A percentile compares a stretch with the other conserved stretches of the same genome.
These are phyloP conservation scores for Yamagishiella unicocca DNA, from an alignment of 139 green algal species.

Conservation along the genomic window DNA sequence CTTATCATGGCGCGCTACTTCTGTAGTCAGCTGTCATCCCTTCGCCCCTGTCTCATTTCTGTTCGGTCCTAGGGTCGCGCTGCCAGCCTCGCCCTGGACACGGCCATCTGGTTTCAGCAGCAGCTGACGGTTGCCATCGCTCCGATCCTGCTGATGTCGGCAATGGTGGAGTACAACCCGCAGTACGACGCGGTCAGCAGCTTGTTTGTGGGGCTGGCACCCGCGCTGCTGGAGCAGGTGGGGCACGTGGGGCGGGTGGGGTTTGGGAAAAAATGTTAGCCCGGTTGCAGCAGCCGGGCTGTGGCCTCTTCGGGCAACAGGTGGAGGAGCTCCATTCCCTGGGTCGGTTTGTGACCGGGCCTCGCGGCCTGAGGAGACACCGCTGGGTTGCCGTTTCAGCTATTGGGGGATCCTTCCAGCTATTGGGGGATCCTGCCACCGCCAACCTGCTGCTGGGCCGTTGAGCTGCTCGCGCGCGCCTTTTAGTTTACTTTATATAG, in stretches of 20 bases:
- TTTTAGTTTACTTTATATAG: too few relatives aligned
- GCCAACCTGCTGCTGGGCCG: neutral
- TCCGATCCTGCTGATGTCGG: constrained; percentile 1
- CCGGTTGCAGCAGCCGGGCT: too few relatives aligned
- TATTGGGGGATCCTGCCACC: neutral
- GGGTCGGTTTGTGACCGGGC: neutral
- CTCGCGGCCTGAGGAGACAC: neutral
- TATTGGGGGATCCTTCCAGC: neutral
- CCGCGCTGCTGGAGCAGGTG: neutral
- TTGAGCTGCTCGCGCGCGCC: too few relatives aligned
- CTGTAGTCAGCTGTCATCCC: too few relatives aligned
- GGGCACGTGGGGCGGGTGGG: too few relatives aligned
- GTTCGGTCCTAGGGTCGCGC: neutral
- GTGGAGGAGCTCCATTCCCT: neutral
- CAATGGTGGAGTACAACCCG: constrained; percentile 5
- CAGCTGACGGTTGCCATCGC: neutral
- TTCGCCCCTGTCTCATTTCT: too few relatives aligned
- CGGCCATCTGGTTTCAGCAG: constrained; percentile 18
- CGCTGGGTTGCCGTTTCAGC: neutral
- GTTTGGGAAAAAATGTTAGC: too few relatives aligned
- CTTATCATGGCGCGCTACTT: too few relatives aligned
- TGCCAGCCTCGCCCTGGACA: neutral
- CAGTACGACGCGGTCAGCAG: neutral
- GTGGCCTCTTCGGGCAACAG: neutral
- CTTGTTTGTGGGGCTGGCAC: neutral